These are phyloP conservation scores for Ogataea kodamae DNA, from an alignment of 805 yeast genomes.

Conservation along the genomic window DNA sequence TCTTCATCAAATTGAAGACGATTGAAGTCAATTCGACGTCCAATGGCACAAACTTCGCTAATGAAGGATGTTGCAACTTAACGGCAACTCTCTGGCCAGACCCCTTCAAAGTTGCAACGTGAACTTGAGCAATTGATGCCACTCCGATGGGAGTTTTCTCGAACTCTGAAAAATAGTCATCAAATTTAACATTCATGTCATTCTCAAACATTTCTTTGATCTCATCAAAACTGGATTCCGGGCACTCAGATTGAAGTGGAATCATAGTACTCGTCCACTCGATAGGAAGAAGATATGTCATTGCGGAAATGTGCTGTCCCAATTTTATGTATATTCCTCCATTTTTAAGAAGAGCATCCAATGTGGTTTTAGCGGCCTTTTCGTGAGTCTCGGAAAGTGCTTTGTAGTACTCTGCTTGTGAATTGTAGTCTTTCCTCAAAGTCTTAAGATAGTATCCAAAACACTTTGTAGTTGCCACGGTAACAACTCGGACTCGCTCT, in stretches of 20 bases:
- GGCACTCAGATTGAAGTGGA: constrained; percentile 89
- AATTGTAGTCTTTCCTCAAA: constrained; percentile 40
- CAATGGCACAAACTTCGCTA: constrained; percentile 83
- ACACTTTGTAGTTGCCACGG: constrained; percentile 69
- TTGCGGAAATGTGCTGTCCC: constrained; percentile 91
- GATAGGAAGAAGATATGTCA: constrained; percentile 83
- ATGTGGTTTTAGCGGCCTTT: constrained; percentile 73
- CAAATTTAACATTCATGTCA: constrained; percentile 62
- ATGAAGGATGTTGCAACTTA: constrained; percentile 88
- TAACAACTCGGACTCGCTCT: constrained; percentile 59
- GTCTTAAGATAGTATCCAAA: constrained; percentile 63
- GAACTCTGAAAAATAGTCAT: constrained; percentile 65
- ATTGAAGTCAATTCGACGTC: constrained; percentile 76
- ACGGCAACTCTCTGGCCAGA: constrained; percentile 78
- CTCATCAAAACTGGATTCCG: constrained; percentile 68
- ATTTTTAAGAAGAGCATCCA: constrained; percentile 73
- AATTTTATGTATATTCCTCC: constrained; percentile 93
- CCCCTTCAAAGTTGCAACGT: constrained; percentile 58
- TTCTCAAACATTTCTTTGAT: constrained; percentile 59
- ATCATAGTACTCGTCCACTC: constrained; percentile 97
- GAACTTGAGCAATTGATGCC: constrained; percentile 96
- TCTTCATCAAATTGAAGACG: constrained; percentile 70
- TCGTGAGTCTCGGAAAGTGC: constrained; percentile 68
- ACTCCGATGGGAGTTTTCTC: constrained; percentile 82
- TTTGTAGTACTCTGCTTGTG: constrained; percentile 42